Base-by-base conservation (phyloP, 2,329 filamentous ascomycete species). In the Colletotrichum caudatum region DNA sequence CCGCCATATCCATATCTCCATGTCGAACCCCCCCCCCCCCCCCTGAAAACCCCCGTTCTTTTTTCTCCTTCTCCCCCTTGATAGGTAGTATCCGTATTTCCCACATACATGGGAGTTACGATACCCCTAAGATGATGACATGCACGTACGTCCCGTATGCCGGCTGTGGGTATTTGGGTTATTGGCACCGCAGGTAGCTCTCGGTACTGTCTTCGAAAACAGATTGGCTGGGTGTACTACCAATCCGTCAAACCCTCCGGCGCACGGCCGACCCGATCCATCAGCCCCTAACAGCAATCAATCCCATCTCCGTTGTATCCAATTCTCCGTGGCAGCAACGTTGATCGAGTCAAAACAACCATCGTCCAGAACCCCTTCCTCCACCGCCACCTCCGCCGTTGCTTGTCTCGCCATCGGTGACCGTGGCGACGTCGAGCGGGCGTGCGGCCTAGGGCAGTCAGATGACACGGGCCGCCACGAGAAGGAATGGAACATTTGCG, bases 401-500 rank as follows among this genome's bases (percentile, higher is more conserved):
- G 37, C 26, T 33, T 64, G 66, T 64, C 53, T 58, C 60, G 66
- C 35, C 39, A 64, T 56, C 35, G 60, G 65, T 71, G 48, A 56
- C 69, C 59, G 53, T 41, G 37, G 60, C 65, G 69, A 71, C 69
- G 48, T 56, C 65, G 62, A 48, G 39, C 44, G 51, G 46, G 64
- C 51, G 64, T 64, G 48, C 54, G 59, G 69, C 37, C 44, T 14
- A 54, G 63, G 69, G 33, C 51, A 60, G 65, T 71, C 69, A 69
- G 69, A 71, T 71, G 65, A 71, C 69, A 71, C 64, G 23, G 46
- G 33, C 35, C 65, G 69, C 65, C 65, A 50, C 69, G 39, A 54
- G 48, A 46, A 64, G 69, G 69, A 71, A 71, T 71, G 69, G 69
- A 71, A 71, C 65, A 57, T 39, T 41, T 64, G 54, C 65, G 69